phyloP scores from a whole-genome alignment of 2,329 filamentous ascomycete genomes.

The Gaeumannomyces tritici region DNA sequence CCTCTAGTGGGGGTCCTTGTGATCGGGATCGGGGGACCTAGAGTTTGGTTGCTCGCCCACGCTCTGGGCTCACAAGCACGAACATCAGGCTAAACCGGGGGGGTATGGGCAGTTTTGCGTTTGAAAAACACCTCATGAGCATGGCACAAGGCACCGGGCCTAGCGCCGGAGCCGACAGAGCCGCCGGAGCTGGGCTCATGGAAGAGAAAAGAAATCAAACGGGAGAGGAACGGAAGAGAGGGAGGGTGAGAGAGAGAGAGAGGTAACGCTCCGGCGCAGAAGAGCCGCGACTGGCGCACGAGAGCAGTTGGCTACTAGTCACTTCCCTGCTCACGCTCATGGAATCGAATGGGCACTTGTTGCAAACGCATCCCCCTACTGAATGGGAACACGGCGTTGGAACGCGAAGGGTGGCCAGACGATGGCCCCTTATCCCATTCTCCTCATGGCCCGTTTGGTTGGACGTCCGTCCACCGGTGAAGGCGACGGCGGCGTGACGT shows the following conservation, averaged over 20 bases:
- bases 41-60: neutral
- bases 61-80: neutral
- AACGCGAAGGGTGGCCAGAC: neutral
- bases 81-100: neutral
- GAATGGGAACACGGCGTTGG: neutral
- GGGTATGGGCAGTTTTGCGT: neutral
- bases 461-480: neutral
- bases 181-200: neutral
- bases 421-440: neutral
- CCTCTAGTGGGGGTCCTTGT: neutral
- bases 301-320: too few species aligned
- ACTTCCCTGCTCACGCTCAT: too few species aligned
- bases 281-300: neutral
- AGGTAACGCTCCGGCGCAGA: neutral
- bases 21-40: too few species aligned
- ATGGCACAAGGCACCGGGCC: neutral
- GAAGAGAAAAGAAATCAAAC: too few species aligned
- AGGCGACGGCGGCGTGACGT: neutral
- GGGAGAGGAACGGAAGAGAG: neutral
- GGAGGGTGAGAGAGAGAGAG: neutral
- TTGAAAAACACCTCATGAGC: neutral
- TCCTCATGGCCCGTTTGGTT: neutral
- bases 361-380: neutral
- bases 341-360: neutral
- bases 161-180: neutral